Conservation (phyloP, 163 green algal genomes). For the Scenedesmus sp. region DNA sequence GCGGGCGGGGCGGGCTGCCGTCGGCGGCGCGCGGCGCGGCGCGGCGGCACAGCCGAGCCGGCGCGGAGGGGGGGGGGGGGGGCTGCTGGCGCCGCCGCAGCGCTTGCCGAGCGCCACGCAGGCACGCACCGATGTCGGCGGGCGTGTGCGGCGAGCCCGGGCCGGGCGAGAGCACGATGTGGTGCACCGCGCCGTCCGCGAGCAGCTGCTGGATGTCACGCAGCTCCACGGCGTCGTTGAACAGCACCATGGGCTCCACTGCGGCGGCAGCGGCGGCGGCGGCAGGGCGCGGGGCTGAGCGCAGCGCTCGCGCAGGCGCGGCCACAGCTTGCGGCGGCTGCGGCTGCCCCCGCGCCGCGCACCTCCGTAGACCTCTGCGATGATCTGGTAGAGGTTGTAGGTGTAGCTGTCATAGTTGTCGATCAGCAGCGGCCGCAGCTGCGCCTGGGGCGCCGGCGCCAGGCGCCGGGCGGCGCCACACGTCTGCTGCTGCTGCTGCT, state of each 20-base stretch:
- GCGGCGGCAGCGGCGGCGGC: conserved; percentile 36
- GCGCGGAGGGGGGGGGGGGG: no score
- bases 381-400: conserved; percentile 96
- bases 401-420: conserved; percentile 99
- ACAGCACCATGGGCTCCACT: conserved; percentile 76
- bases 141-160: conserved; percentile 81
- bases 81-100: no score
- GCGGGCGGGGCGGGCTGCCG: no score
- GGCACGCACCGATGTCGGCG: conserved; percentile 84
- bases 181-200: conserved; percentile 56
- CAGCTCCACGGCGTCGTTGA: conserved; percentile 83
- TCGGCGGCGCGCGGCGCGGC: no score
- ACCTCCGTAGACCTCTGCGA: conserved; percentile 80
- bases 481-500: no score
- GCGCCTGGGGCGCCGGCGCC: neutral
- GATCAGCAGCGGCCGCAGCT: conserved; percentile 79
- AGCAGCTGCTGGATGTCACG: conserved; percentile 64
- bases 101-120: no score
- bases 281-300: neutral
- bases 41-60: no score
- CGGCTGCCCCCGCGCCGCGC: neutral
- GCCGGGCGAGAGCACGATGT: conserved; percentile 92
- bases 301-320: neutral
- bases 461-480: no score
- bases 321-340: conserved; percentile 8